These are phyloP conservation scores for Termitomyces sp. DNA, from an alignment of 768 basidiomycete genomes.

Conservation along the genomic window DNA sequence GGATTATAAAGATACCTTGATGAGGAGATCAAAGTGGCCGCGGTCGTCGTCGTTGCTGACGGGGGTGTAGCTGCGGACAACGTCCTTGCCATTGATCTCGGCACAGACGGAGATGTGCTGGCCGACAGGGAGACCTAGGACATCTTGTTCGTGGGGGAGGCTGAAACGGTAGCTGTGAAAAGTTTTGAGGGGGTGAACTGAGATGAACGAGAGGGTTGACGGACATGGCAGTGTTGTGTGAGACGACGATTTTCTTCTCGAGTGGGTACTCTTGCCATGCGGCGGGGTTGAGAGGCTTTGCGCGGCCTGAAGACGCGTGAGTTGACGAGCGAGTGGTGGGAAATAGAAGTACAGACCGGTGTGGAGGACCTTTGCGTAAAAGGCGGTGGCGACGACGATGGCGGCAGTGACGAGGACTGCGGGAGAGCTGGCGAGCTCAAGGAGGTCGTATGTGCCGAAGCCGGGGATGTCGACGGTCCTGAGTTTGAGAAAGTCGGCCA, in stretches of 20 bases:
- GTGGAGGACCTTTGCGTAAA: conserved; percentile 50
- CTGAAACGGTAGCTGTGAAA: conserved; percentile 81
- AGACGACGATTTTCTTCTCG: conserved; percentile 73
- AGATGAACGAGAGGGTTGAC: conserved; percentile 18
- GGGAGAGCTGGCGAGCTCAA: conserved; percentile 34
- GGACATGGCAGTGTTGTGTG: conserved; percentile 94
- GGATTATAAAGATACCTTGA: conserved; percentile 61
- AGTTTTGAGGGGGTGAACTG: not conserved
- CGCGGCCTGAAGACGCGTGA: conserved; percentile 35
- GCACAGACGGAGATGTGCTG: conserved; percentile 94
- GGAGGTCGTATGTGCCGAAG: conserved; percentile 31
- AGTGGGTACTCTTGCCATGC: conserved; percentile 83
- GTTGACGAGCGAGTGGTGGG: conserved; percentile 8
- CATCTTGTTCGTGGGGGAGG: conserved; percentile 65
- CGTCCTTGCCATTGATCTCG: conserved; percentile 85
- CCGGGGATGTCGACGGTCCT: conserved; percentile 29
- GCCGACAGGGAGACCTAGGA: conserved; percentile 91
- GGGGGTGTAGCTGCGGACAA: conserved; percentile 93
- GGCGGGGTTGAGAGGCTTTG: conserved; percentile 65
- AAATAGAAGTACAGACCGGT: conserved; percentile 24
- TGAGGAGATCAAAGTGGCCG: conserved; percentile 92
- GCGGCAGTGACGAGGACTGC: conserved; percentile 48
- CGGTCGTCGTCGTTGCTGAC: conserved; percentile 89
- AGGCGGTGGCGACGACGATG: conserved; percentile 38
- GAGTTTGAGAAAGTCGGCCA: conserved; percentile 17